A percentile compares a stretch with the other conserved stretches of the same genome.
These are phyloP conservation scores for Usnea hakonensis DNA, from an alignment of 495 filamentous ascomycete genomes.

Conservation along the genomic window DNA sequence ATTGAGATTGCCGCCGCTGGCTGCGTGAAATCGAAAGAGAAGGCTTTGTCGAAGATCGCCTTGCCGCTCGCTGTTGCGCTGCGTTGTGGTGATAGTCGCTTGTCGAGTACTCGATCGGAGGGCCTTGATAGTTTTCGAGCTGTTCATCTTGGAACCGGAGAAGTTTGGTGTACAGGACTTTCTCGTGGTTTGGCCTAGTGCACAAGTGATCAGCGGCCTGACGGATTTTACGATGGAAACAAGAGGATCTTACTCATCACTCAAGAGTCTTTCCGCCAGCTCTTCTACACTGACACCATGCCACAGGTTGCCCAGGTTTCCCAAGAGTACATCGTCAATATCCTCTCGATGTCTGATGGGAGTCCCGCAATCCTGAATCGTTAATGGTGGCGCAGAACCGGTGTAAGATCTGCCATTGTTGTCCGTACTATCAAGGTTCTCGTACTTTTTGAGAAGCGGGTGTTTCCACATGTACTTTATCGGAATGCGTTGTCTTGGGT, in stretches of 20 bases:
- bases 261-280: constrained; percentile 57
- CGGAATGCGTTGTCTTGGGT: constrained; percentile 67
- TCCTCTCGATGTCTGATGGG: constrained; percentile 45
- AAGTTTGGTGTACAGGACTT: constrained; percentile 82
- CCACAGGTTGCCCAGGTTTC: constrained; percentile 82
- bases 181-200: constrained; percentile 71
- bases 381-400: constrained; percentile 46
- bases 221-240: not conserved
- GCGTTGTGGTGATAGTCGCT: constrained; percentile 80
- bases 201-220: not conserved
- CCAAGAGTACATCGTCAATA: constrained; percentile 69
- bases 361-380: constrained; percentile 45
- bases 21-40: constrained; percentile 34
- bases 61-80: constrained; percentile 28
- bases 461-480: constrained; percentile 78
- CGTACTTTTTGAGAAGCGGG: constrained; percentile 72
- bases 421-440: constrained; percentile 50
- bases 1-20: constrained; percentile 53
- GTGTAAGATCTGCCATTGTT: constrained; percentile 42
- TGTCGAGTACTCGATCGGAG: constrained; percentile 64
- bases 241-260: constrained; percentile 53
- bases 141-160: constrained; percentile 71
- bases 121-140: constrained; percentile 71
- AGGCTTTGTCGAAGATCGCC: constrained; percentile 37
- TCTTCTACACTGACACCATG: constrained; percentile 68